These are phyloP conservation scores for Dendrobium chrysotoxum DNA, from an alignment of 106 monocot genomes.

Conservation along the genomic window DNA sequence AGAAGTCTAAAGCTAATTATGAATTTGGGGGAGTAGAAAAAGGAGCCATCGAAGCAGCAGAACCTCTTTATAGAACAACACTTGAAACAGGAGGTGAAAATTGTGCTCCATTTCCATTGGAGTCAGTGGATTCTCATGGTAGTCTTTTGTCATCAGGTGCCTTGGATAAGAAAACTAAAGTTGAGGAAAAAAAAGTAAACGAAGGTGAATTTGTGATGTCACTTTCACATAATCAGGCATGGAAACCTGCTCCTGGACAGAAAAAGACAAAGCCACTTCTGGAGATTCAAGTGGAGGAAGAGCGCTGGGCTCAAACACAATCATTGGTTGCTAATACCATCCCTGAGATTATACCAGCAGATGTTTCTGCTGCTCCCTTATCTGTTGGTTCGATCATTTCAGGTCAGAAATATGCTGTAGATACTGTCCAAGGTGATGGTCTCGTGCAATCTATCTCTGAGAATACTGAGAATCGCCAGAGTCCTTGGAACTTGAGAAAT, in stretches of 20 bases:
- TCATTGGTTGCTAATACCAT: constrained; percentile 16
- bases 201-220: constrained; percentile 15
- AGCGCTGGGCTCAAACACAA: constrained; percentile 37
- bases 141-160: constrained; percentile 1
- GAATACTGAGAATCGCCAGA: constrained; percentile 1
- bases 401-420: constrained; percentile 32
- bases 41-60: constrained; percentile 14
- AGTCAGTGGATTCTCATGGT: constrained; percentile 15
- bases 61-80: constrained; percentile 10
- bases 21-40: constrained; percentile 23
- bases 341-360: not conserved
- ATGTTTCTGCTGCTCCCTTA: constrained; percentile 13
- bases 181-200: constrained; percentile 18
- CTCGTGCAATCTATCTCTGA: constrained; percentile 6
- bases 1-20: constrained; percentile 30
- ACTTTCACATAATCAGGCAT: constrained; percentile 34
- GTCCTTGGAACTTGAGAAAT: constrained; percentile 12
- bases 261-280: constrained; percentile 67
- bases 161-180: constrained; percentile 14
- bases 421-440: constrained; percentile 11
- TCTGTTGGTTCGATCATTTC: constrained; percentile 1
- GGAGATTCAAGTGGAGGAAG: constrained; percentile 94
- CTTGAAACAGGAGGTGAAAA: constrained; percentile 3
- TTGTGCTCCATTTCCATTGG: constrained; percentile 5
- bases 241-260: constrained; percentile 72